Percentiles rank a stretch among this genome's conserved stretches.
Conservation (phyloP, 306 rosid species). For the Alnus rubra region DNA sequence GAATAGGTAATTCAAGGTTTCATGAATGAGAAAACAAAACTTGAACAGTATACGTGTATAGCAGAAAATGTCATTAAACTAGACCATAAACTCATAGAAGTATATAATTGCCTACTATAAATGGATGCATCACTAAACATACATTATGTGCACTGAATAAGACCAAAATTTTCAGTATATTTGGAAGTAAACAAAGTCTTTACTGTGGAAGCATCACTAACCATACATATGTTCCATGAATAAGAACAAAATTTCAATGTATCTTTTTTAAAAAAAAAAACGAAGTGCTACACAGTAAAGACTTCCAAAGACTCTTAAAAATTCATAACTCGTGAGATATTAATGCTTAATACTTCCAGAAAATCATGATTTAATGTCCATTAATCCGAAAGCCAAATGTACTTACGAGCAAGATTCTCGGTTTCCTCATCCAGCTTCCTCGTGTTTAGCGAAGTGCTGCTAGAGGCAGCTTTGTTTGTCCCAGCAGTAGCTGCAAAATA, state of each 20-base stretch:
- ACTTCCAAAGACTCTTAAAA: not conserved
- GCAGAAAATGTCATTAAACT: not conserved
- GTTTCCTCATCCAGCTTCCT: constrained; percentile 90
- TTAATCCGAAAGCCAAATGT: not conserved
- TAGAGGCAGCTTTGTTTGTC: constrained; percentile 77
- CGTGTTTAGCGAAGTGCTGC: constrained; percentile 80
- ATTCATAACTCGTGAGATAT: not conserved
- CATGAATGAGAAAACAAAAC: not conserved
- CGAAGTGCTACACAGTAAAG: not conserved
- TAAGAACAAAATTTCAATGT: not conserved
- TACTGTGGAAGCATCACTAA: too few relatives aligned
- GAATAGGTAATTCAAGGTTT: not conserved
- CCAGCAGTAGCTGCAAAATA: constrained; percentile 66
- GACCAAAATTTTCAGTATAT: too few relatives aligned
- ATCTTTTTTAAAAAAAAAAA: not conserved
- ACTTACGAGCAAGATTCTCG: constrained; percentile 79
- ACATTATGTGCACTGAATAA: not conserved
- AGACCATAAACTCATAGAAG: not conserved
- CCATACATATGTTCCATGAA: not conserved
- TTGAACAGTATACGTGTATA: not conserved
- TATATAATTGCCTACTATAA: not conserved
- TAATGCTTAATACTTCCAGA: not conserved
- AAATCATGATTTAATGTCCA: not conserved
- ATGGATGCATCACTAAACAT: not conserved
- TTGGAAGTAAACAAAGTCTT: too few relatives aligned